Percentiles rank a stretch among this genome's conserved stretches.
phyloP scores from a whole-genome alignment of 805 yeast species.

The Barnettozyma botsteinii region DNA sequence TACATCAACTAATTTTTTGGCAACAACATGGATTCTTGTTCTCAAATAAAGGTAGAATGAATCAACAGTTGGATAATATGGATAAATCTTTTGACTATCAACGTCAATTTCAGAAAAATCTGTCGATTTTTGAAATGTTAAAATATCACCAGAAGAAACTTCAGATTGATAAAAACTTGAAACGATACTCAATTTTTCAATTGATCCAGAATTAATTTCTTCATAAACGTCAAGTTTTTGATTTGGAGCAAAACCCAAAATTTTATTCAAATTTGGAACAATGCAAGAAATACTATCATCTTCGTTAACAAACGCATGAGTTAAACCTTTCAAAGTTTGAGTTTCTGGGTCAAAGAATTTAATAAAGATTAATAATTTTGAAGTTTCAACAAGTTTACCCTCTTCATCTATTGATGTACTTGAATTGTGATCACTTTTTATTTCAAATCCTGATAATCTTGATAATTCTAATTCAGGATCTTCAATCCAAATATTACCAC shows the following conservation, averaged over 20 bases:
- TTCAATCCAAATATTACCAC: slow-evolving; percentile 60
- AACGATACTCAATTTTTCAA: slow-evolving; percentile 35
- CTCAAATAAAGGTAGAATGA: slow-evolving; percentile 50
- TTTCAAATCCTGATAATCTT: slow-evolving; percentile 17
- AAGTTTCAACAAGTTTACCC: slow-evolving; percentile 17
- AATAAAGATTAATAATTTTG: slow-evolving; percentile 39
- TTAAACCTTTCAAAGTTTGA: slow-evolving; percentile 58
- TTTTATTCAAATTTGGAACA: slow-evolving; percentile 33
- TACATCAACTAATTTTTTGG: slow-evolving; percentile 38
- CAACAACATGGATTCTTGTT: slow-evolving; percentile 54
- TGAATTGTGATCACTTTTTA: slow-evolving; percentile 3
- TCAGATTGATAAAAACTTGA: slow-evolving; percentile 51
- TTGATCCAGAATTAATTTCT: slow-evolving; percentile 51
- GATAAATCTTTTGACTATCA: slow-evolving; percentile 20
- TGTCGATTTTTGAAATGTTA: slow-evolving; percentile 28
- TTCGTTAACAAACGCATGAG: slow-evolving; percentile 49
- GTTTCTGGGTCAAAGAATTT: slow-evolving; percentile 59
- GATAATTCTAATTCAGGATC: slow-evolving; percentile 35
- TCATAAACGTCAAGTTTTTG: slow-evolving; percentile 42
- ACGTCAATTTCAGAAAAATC: slow-evolving; percentile 12
- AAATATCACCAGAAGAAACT: slow-evolving; percentile 62
- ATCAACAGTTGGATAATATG: slow-evolving; percentile 33
- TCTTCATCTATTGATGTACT: slow-evolving; percentile 14
- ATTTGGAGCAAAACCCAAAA: slow-evolving; percentile 35
- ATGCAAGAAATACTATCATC: slow-evolving; percentile 40